Evolutionary conservation across 768 basidiomycete genomes (phyloP).

Genomic region (Boletus reticulatus): DNA sequence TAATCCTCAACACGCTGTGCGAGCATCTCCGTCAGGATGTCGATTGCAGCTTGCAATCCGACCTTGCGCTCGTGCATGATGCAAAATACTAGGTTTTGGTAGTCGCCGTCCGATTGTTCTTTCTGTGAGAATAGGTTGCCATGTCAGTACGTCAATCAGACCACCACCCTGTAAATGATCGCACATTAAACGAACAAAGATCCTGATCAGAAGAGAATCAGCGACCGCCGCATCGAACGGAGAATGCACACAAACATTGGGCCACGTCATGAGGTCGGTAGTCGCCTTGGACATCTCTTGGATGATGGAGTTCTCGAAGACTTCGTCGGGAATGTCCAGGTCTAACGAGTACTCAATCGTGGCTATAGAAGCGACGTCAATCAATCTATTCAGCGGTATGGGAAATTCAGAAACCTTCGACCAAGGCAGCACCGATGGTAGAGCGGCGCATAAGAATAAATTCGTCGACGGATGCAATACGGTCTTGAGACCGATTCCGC

Average conservation of each 20-base stretch:
- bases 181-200: constrained; percentile 30
- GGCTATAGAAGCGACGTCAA: constrained; percentile 19
- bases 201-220: constrained; percentile 23
- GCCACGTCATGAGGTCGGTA: constrained; percentile 41
- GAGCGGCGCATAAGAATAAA: constrained; percentile 37
- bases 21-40: constrained; percentile 38
- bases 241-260: constrained; percentile 31
- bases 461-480: constrained; percentile 37
- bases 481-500: constrained; percentile 33
- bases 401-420: constrained; percentile 32
- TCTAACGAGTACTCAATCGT: constrained; percentile 38
- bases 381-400: neutral
- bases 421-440: constrained; percentile 38
- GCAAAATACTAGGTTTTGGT: constrained; percentile 40
- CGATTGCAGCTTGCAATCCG: constrained; percentile 34
- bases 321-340: constrained; percentile 35
- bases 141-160: constrained; percentile 11
- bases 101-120: constrained; percentile 39
- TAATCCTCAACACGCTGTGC: constrained; percentile 35
- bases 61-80: constrained; percentile 36
- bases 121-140: constrained; percentile 24
- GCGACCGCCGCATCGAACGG: neutral
- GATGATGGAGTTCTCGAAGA: constrained; percentile 35
- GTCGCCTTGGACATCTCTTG: constrained; percentile 40
- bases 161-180: constrained; percentile 4